phyloP scores from a whole-genome alignment of 495 filamentous ascomycete species.

The Cenococcum geophilum region DNA sequence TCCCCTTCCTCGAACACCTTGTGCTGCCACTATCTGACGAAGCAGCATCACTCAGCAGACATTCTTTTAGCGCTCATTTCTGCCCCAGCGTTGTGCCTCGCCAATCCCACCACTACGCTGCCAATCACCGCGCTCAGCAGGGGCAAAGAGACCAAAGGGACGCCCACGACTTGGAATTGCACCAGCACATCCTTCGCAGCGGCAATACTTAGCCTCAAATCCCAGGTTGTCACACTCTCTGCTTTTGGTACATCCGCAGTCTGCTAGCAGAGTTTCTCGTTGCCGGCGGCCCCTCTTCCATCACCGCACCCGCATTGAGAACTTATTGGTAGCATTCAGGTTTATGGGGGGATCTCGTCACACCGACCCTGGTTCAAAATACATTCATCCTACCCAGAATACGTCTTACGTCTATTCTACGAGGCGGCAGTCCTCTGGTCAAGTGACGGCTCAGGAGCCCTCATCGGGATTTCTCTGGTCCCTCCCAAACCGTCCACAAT shows the following conservation, averaged over 20 bases:
- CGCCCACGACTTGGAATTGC: slow-evolving; percentile 16
- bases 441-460: not conserved
- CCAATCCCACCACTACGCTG: not conserved
- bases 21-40: not conserved
- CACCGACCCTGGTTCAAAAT: slow-evolving; percentile 3
- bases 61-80: slow-evolving; percentile 6
- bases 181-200: not conserved
- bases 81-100: slow-evolving; percentile 2
- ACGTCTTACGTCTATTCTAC: slow-evolving; percentile 17
- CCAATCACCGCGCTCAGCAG: slow-evolving; percentile 7
- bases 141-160: not conserved
- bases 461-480: slow-evolving; percentile 13
- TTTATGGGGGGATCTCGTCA: slow-evolving; percentile 26
- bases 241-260: slow-evolving; percentile 1
- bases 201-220: not conserved
- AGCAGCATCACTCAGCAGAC: not conserved
- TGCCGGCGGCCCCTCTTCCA: slow-evolving; percentile 14
- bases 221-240: not conserved
- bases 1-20: not conserved
- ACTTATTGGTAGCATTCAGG: slow-evolving; percentile 9
- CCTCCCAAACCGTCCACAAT: not conserved
- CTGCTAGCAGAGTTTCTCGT: not conserved
- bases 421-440: slow-evolving; percentile 4
- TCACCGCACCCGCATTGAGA: slow-evolving; percentile 2
- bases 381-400: slow-evolving; percentile 21